Conservation (phyloP, 805 yeast genomes). For the Candida succiphila region DNA sequence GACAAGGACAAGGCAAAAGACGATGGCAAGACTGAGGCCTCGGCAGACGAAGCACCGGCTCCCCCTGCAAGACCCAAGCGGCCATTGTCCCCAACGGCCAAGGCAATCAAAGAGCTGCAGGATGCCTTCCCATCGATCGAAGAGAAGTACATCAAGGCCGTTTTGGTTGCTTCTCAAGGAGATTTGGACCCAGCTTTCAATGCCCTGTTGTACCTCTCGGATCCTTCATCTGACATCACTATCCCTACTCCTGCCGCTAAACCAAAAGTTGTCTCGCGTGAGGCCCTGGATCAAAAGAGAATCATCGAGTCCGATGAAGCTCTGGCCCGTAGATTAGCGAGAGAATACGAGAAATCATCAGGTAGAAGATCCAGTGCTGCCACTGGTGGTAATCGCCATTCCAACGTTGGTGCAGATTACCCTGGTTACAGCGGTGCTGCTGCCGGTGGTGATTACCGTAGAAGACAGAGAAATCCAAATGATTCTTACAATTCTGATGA, state of each 20-base stretch:
- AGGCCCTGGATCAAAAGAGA: conserved; percentile 19
- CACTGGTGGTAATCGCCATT: conserved; percentile 1
- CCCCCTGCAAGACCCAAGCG: conserved; percentile 46
- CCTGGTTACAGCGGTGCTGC: no score
- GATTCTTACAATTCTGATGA: no score
- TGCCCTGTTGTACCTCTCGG: conserved; percentile 73
- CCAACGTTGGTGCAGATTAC: no score
- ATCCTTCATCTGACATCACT: conserved; percentile 52
- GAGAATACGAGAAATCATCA: conserved; percentile 36
- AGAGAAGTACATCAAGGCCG: conserved; percentile 60
- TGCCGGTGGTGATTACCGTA: conserved; percentile 1
- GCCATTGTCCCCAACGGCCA: conserved; percentile 51
- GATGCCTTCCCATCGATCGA: conserved; percentile 85
- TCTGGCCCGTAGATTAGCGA: conserved; percentile 72
- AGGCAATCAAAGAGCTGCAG: conserved; percentile 47
- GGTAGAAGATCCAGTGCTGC: no score
- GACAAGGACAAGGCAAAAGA: not conserved
- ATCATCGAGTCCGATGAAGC: conserved; percentile 49
- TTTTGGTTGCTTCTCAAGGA: conserved; percentile 79
- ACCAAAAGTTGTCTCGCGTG: conserved; percentile 24
- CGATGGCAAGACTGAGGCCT: not conserved
- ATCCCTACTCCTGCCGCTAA: conserved; percentile 28
- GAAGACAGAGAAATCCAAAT: conserved; percentile 12
- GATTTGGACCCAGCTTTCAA: conserved; percentile 78
- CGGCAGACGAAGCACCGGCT: conserved; percentile 1